These are phyloP conservation scores for Sanghuangporus weigelae DNA, from an alignment of 1,284 basidiomycete genomes.

Conservation along the genomic window DNA sequence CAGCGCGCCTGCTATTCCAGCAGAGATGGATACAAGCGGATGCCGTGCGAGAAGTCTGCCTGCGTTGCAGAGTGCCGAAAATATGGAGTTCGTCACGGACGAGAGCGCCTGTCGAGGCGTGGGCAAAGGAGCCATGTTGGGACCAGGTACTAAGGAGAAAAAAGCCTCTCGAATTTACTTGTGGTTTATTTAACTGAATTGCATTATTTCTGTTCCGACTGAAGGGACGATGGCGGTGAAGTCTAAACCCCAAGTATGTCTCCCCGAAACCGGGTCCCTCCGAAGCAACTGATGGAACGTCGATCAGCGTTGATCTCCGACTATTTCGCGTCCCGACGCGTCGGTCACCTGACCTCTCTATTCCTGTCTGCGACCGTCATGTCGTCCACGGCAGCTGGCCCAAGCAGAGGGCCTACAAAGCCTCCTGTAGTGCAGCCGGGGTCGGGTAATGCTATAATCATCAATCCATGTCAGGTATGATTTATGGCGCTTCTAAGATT, in stretches of 20 bases:
- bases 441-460: constrained; percentile 70
- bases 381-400: constrained; percentile 2
- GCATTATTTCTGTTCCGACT: not conserved
- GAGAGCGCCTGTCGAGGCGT: not conserved
- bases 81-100: not conserved
- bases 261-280: not conserved
- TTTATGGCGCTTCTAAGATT: not conserved
- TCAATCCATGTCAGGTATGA: constrained; percentile 59
- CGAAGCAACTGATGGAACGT: not conserved
- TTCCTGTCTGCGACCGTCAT: not conserved
- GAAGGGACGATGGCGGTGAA: not conserved
- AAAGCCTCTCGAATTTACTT: not conserved
- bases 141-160: not conserved
- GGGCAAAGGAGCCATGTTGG: not conserved
- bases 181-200: not conserved
- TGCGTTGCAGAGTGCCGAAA: not conserved
- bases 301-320: not conserved
- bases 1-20: not conserved
- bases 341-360: not conserved
- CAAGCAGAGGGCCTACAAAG: constrained; percentile 20
- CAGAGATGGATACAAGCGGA: not conserved
- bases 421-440: constrained; percentile 68
- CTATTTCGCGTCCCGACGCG: not conserved
- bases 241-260: not conserved
- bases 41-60: not conserved